phyloP scores from a whole-genome alignment of 805 yeast genomes.

The Kluyveromyces siamensis region DNA sequence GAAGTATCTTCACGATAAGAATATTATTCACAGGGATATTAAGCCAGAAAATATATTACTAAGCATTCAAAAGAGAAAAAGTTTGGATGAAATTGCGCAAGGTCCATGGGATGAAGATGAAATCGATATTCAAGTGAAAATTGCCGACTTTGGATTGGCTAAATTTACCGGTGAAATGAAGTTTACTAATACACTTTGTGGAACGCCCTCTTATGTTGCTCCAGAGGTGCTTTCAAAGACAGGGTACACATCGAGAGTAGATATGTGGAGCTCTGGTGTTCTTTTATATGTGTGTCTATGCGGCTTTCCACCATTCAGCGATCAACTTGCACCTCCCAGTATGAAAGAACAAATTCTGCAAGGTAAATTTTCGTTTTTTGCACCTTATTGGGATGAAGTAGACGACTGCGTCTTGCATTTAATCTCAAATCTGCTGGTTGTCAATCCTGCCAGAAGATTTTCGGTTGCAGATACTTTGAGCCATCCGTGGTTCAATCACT shows the following conservation, averaged over 20 bases:
- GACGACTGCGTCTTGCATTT: conserved; percentile 57
- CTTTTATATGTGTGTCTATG: conserved; percentile 68
- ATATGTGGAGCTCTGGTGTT: conserved; percentile 78
- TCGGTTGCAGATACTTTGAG: conserved; percentile 74
- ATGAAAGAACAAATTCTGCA: conserved; percentile 65
- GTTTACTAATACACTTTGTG: conserved; percentile 72
- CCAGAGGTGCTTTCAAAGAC: conserved; percentile 61
- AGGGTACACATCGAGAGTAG: conserved; percentile 61
- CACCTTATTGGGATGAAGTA: conserved; percentile 73
- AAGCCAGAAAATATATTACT: conserved; percentile 68
- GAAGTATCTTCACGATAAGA: conserved; percentile 55
- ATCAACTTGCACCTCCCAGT: conserved; percentile 69
- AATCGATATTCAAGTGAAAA: conserved; percentile 55
- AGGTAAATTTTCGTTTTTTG: conserved; percentile 64
- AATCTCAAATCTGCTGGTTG: conserved; percentile 51
- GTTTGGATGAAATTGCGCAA: conserved; percentile 20
- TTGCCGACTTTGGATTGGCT: conserved; percentile 74
- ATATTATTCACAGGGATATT: conserved; percentile 69
- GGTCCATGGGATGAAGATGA: conserved; percentile 46
- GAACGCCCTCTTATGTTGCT: conserved; percentile 83
- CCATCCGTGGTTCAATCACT: conserved; percentile 75
- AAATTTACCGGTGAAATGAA: conserved; percentile 57
- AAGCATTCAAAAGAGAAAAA: conserved; percentile 38
- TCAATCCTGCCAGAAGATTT: conserved; percentile 62
- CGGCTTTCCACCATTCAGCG: conserved; percentile 82